Evolutionary conservation across 306 rosid species (phyloP), one percentile per base, ranked within the genome.

Genomic region (Rubus idaeus): DNA sequence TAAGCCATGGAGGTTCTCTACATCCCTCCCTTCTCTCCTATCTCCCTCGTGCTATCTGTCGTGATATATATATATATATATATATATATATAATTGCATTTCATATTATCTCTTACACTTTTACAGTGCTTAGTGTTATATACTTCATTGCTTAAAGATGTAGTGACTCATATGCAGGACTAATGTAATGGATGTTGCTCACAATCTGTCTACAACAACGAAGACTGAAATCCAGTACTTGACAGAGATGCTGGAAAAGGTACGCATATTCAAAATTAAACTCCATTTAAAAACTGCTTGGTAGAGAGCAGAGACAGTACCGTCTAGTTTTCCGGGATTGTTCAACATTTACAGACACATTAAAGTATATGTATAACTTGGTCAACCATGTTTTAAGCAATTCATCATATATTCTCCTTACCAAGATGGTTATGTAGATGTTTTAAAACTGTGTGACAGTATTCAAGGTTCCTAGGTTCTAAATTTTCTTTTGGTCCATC

Each of bases 211-310:
- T 50, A 20, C 79, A 21, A 78, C 78, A 66, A 89, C 84, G 80
- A 90, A 87, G 86, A 75, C 87, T 23, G 96, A 94, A 87, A 84
- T 94, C 80, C 89, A 89, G 74, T 80, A 78, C 75, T 81, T 91
- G 87, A 88, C 12, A 80, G 80, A 56, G 46, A 81, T 84, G 89
- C 84, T 89, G 68, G 82, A 87, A 83, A 73, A 40, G 93, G 98
- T 94, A 80, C 41, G 80, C 68, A n/a, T 66, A 35, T 78, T n/a
- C 44, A 23, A 74, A 62, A 21, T 4, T 35, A 20, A 74, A 66
- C 40, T 45, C 41, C 14, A 67, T 14, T 53, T 68, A 35, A 21
- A 60, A 20, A 30, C 4, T 73, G 12, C 12, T 72, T 67, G 18
- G 4, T 40, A 16, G 42, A 23, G 47, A 2, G 65, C 2, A 14